These are phyloP conservation scores for Toxicodendron radicans DNA, from an alignment of 345 rosid species.

Conservation along the genomic window DNA sequence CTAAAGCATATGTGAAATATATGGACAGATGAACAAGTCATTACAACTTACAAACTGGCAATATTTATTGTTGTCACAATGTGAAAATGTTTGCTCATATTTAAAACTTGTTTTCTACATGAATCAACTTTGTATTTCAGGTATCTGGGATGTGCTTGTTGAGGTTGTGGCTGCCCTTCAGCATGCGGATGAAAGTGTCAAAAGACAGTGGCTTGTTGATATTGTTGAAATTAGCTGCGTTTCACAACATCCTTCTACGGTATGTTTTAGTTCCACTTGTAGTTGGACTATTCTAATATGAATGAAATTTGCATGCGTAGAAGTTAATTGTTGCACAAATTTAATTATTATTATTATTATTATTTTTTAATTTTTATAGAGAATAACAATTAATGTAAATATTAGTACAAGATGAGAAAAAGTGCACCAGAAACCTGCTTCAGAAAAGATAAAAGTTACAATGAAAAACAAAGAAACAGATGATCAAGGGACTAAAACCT, in stretches of 20 bases:
- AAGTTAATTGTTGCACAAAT: neutral
- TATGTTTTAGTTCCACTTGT: constrained; percentile 28
- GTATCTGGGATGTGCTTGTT: constrained; percentile 65
- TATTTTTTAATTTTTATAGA: too few relatives aligned
- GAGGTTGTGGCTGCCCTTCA: constrained; percentile 76
- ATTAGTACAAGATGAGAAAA: too few relatives aligned
- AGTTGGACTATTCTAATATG: neutral
- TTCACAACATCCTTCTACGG: constrained; percentile 77
- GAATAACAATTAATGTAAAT: too few relatives aligned
- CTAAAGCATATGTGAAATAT: neutral
- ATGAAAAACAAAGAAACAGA: too few relatives aligned
- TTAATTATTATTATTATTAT: too few relatives aligned
- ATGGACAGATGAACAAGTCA: neutral
- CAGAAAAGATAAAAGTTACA: too few relatives aligned
- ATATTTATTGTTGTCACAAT: neutral
- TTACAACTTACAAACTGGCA: neutral
- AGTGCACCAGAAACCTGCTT: too few relatives aligned
- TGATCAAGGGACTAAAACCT: too few relatives aligned
- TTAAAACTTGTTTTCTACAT: constrained; percentile 12
- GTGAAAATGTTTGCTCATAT: neutral
- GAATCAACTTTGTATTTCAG: constrained; percentile 37
- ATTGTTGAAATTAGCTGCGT: constrained; percentile 83
- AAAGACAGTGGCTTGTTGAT: constrained; percentile 86
- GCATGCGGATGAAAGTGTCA: constrained; percentile 61
- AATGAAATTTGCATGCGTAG: neutral